Conservation (phyloP, 192 early-diverging fungal species). For the Spizellomyces punctatus region DNA sequence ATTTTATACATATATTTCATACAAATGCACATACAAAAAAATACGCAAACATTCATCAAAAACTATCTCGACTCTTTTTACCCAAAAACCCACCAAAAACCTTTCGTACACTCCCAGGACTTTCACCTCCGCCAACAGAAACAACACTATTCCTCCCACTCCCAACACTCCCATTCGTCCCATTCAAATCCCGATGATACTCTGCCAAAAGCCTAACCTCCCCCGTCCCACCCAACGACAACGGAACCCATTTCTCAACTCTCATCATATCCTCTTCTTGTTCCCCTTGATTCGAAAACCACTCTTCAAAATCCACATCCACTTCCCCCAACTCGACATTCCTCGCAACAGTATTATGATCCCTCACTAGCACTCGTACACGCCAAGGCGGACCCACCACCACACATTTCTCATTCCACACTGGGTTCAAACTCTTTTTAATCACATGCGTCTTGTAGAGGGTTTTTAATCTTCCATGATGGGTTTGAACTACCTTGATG, state of each 20-base stretch:
- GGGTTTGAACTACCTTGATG: constrained; percentile 25
- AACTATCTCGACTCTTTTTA: no score
- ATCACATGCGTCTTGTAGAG: constrained; percentile 71
- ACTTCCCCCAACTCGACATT: constrained; percentile 65
- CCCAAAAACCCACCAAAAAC: no score
- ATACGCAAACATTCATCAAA: no score
- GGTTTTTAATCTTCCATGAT: constrained; percentile 58
- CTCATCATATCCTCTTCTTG: no score
- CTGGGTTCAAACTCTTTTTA: constrained; percentile 74
- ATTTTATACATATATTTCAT: no score
- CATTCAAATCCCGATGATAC: not conserved
- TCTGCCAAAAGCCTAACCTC: constrained; percentile 31
- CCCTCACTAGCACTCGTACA: constrained; percentile 64
- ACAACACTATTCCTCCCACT: no score
- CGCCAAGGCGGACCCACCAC: not conserved
- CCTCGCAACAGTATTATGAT: constrained; percentile 79
- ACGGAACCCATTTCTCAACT: constrained; percentile 43
- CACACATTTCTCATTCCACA: constrained; percentile 52
- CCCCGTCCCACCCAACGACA: constrained; percentile 45
- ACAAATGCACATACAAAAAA: no score
- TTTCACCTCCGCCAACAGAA: no score
- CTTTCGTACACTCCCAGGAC: no score
- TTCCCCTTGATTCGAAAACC: no score
- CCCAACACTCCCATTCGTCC: no score
- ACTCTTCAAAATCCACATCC: constrained; percentile 37